Evolutionary conservation across 2,329 filamentous ascomycete genomes (phyloP), one percentile per base, ranked within the genome.

Genomic region (Beauveria australis): DNA sequence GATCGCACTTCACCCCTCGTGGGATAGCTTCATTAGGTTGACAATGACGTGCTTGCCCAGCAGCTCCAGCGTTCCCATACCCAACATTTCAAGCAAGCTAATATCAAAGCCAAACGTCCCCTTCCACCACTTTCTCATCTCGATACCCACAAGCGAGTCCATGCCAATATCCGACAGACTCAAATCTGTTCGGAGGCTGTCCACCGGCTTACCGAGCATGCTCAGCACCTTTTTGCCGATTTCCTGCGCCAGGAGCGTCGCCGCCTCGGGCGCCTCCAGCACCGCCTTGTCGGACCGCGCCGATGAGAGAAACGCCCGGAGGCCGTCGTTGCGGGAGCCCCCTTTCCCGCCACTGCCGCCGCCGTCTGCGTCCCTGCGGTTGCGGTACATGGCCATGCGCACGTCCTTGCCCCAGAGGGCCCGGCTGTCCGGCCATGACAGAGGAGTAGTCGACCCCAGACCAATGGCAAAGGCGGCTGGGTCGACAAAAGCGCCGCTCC

Each of bases 131-230:
- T 63, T 64, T 3, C 64, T 62, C 9, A 67, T 60, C 58, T 67
- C 66, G 19, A 67, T 62, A 4, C 58, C 65, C 1, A 67, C 62
- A 33, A 67, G 40, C 12, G 65, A 66, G 46, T 67, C 66, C 19
- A 66, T 40, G 51, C 63, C 64, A 9, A 66, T 16, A 10, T 59
- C 66, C 47, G 54, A 60, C 54, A 62, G 61, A 33, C 33, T 59
- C 47, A 47, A 22, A 9, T 30, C 59, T 44, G 30, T 61, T 24
- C 44, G 59, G 12, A 55, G 59, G 18, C 46, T 60, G 53, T 54
- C 64, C 26, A 64, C 51, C 9, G 49, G 47, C 19, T 49, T 55
- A 48, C 66, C 63, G 37, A 55, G 48, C 43, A 66, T 63, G 8
- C 46, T 51, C 24, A 62, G 62, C 2, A 64, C 59, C 30, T 63